A percentile compares a stretch with the other conserved stretches of the same genome.
phyloP scores from a whole-genome alignment of 495 filamentous ascomycete genomes.

The Aspergillus olivimuriae region DNA sequence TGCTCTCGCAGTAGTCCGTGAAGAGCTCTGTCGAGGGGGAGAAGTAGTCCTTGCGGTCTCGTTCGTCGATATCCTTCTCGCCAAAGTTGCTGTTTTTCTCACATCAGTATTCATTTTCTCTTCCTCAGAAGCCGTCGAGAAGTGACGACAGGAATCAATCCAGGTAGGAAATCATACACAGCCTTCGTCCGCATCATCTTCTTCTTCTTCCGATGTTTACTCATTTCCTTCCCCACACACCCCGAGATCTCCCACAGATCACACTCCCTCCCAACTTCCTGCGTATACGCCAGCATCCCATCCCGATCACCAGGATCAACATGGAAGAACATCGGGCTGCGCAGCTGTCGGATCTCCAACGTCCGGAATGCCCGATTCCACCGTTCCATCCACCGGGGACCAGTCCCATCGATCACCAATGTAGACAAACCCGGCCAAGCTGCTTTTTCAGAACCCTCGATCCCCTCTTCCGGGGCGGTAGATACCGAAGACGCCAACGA shows the following conservation, averaged over 20 bases:
- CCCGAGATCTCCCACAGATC: constrained; percentile 52
- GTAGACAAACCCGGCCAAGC: constrained; percentile 14
- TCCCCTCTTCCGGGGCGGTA: constrained; percentile 3
- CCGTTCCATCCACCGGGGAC: constrained; percentile 46
- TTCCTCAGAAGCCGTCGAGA: too few relatives aligned
- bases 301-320: constrained; percentile 58
- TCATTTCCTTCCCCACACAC: constrained; percentile 58
- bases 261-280: constrained; percentile 39
- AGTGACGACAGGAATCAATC: too few relatives aligned
- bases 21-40: constrained; percentile 53
- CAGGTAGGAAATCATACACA: constrained; percentile 1
- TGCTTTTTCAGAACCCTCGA: background rate
- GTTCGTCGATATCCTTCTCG: constrained; percentile 49
- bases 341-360: constrained; percentile 52
- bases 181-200: constrained; percentile 29
- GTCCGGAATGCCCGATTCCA: constrained; percentile 52
- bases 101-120: background rate
- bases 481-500: constrained; percentile 26
- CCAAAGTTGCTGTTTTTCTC: constrained; percentile 17
- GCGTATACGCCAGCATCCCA: constrained; percentile 53
- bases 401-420: constrained; percentile 48
- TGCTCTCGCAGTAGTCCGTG: constrained; percentile 46
- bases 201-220: constrained; percentile 60
- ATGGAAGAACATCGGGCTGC: constrained; percentile 65
- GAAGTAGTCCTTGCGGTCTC: constrained; percentile 61